Base-by-base conservation (phyloP, 2,329 filamentous ascomycete genomes). In the Incumbomyces delicatus region DNA sequence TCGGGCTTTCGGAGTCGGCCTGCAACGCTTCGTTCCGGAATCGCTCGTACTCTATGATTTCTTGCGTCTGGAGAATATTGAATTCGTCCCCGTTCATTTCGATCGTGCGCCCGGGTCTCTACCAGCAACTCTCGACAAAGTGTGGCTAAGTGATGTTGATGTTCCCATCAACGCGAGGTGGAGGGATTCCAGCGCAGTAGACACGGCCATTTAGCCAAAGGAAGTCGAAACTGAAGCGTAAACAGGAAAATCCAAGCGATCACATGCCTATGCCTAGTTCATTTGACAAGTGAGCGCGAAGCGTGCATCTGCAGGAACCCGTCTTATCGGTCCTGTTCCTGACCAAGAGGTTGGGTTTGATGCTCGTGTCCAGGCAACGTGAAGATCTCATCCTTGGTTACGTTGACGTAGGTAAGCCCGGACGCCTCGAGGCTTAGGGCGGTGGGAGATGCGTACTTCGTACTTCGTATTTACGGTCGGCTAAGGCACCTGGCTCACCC, bases 1-100 rank as follows among this genome's bases (percentile, higher is more conserved):
- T 69, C 8, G 39, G 41, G 32, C 43, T 45, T 60, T 50, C 67
- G 65, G 53, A 61, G 50, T 5, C 39, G 48, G 29, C 50, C 20
- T 20, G 50, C 33, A 47, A 52, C 44, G 34, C 49, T 59, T 35
- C 68, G 58, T 10, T 29, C 30, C 34, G 20, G 4, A 17, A 20
- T 38, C 38, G 13, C 14, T 45, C 42, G 16, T 45, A 45, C 13
- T 45, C 42, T 7, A 37, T 30, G n/a, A 32, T 32, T 45, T 37
- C 34, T 37, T 22, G 12, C 34, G 31, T 16, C n/a, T 31, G 22
- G 12, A 16, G 18, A 10, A 22, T 8, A 30, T 35, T 22, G 8
- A 45, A 14, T 10, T 38, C 42, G 20, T 29, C 34, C 11, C 20
- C 27, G 22, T 38, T 45, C 29, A 27, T 38, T 20, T 14, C 42